Base-by-base conservation (phyloP, 1,284 basidiomycete genomes). In the Cutaneotrichosporon daszewskae region DNA sequence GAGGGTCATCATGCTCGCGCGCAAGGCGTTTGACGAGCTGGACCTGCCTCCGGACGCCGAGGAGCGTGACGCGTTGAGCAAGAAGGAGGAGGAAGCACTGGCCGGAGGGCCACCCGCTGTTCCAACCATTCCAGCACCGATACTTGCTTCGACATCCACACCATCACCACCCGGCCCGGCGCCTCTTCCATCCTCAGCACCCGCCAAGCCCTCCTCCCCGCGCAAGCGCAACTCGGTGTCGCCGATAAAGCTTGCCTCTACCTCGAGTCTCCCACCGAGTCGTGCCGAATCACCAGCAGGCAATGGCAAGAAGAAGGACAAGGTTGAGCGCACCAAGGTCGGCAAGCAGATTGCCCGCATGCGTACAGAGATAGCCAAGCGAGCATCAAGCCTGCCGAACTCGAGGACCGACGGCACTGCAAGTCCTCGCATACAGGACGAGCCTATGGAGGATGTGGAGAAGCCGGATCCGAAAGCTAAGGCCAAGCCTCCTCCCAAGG, bases 11-110 rank as follows among this genome's bases (percentile, higher is more conserved):
- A 26, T 40, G 18, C 45, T 64, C 6, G 66, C 65, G 14, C 51
- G 53, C 16, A 55, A 57, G 43, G 65, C 65, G 19, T 66, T 66
- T 38, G 66, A 69, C 45, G 60, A 66, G 41, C 47, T 69, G 14
- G 60, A 51, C 1, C 38, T 65, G 3, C 49, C 52, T 1, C 23
- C 44, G 5, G 62, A 62, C 32, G 59, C 64, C 12, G 59, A 65
- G 25, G 66, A 67, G 54, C 43, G 65, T 13, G 40, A 48, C 9
- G 64, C 64, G 26, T 47, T 68, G 9, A 62, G 60, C 23, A 18
- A 38, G 32, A 65, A 64, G 43, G 58, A 62, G 40, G 32, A 32
- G n/a, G 62, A 61, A 25, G 55, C 55, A 22, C 43, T 48, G 41
- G 36, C 45, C 11, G 35, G 28, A 9, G 40, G 32, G 9, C 40